phyloP scores from a whole-genome alignment of 1,139 yeast species.

The Hansenula anomala region DNA sequence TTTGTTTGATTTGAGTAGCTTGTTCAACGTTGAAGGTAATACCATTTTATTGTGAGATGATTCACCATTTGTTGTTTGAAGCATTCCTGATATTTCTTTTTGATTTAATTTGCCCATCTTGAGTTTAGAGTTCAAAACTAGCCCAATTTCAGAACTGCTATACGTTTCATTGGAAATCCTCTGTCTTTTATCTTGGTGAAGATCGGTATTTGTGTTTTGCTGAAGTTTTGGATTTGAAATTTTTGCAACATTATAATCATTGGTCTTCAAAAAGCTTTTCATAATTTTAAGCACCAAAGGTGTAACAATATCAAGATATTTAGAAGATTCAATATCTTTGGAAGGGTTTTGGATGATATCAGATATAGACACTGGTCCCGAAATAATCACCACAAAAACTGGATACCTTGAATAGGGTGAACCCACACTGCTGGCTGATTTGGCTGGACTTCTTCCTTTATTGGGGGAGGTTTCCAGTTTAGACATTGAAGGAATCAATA shows the following conservation, averaged over 20 bases:
- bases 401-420: conserved; percentile 30
- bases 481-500: conserved; percentile 10
- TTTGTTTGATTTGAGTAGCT: no score
- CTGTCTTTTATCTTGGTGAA: not conserved
- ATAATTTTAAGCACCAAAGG: conserved; percentile 30
- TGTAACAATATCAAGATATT: conserved; percentile 25
- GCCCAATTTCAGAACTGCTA: not conserved
- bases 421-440: conserved; percentile 23
- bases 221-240: not conserved
- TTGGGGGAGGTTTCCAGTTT: conserved; percentile 17
- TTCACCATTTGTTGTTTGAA: no score
- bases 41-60: no score
- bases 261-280: conserved; percentile 25
- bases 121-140: not conserved
- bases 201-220: not conserved
- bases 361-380: conserved; percentile 26
- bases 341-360: conserved; percentile 41
- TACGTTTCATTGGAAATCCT: no score
- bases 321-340: conserved; percentile 28
- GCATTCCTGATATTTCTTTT: not conserved
- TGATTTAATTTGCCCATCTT: not conserved
- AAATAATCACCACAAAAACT: conserved; percentile 33
- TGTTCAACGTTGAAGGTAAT: no score
- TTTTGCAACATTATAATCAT: conserved; percentile 17
- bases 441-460: conserved; percentile 15